Base-by-base conservation (phyloP, 2,329 filamentous ascomycete species). In the Neocatenulostroma microsporum region DNA sequence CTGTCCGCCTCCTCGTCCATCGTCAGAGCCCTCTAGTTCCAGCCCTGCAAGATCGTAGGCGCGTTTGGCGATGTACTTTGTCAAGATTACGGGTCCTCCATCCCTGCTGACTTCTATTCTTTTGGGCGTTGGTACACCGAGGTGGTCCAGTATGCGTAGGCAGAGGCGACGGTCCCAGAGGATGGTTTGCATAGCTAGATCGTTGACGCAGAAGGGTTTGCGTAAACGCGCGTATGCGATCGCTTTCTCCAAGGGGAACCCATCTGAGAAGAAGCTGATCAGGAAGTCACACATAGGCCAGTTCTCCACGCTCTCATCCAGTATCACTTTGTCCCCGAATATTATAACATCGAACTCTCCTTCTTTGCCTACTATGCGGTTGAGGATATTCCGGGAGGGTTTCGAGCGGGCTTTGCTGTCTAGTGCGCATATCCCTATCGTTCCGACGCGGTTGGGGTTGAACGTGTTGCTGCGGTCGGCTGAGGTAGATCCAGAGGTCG, bases 191-290 rank as follows among this genome's bases (percentile, higher is more conserved):
- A 98, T 95, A 1, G 87, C 84, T 28, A 98, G 71, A 60, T 98
- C 89, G 57, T 98, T 98, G 56, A 98, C 88, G 57, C 89, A 95
- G 52, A 95, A 96, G 1, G 91, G 91, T 57, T 94, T 94, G 38
- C 91, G 80, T 9, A 94, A 75, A 54, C 87, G 86, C 44, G 87
- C 85, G 61, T 98, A 98, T 21, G 87, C 85, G 51, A 98, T 94
- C 5, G 93, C 91, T 60, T 98, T 98, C 48, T 96, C 88, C 30
- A 98, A 67, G 0, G 91, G 91, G 50, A 98, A 98, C 1, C 91
- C 91, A 60, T 95, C 89, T 0, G 89, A 96, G 63, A 96, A 98
- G 66, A 98, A 98, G 3, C 88, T 94, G 54, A 98, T 94, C 38
- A 98, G 67, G 54, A 94, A 98, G 64, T 98, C 91, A 62, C 86